Evolutionary conservation across 768 basidiomycete genomes (phyloP), one percentile per base, ranked within the genome.

Genomic region (Pleurotus djamor): DNA sequence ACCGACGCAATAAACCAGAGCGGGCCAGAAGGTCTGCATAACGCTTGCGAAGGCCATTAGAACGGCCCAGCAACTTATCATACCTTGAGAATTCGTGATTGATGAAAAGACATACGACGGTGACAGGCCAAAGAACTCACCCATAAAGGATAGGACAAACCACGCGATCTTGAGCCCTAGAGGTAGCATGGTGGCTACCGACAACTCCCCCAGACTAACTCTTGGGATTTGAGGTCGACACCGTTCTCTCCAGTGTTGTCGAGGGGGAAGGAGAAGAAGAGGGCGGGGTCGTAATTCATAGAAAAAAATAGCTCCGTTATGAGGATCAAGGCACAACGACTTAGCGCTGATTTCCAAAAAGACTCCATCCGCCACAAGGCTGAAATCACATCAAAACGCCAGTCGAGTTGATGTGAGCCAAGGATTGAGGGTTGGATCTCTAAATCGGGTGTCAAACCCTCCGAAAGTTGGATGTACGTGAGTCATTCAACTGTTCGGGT

Each of bases 121-220:
- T 14, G n/a, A 36, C 32, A 5, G 35, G 41, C 34, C 49, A 21
- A 32, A 60, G 65, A 60, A 66, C 75, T 55, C 60, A 85, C 86
- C 85, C 63, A 78, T 72, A 17, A 84, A 62, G 12, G 85, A 86
- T 16, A 88, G 74, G 63, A 74, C 72, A 63, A 84, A 84, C 85
- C 85, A 88, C 49, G 72, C 72, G 47, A 81, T 71, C 72, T 81
- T 87, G 57, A 88, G 74, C 50, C 78, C 75, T 57, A 80, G 81
- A 16, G 83, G 75, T 37, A 87, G 76, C 86, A 87, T 87, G 48
- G 48, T 43, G 51, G 57, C 48, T 56, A 33, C 54, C 13, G 52
- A 54, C 34, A n/a, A 41, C 17, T 32, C 52, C 36, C 54, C 37
- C 54, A 56, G 21, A 28, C 54, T 56, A 12, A 44, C 37, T 28